These are phyloP conservation scores for Spathaspora gorwiae DNA, from an alignment of 805 yeast genomes.

Conservation along the genomic window DNA sequence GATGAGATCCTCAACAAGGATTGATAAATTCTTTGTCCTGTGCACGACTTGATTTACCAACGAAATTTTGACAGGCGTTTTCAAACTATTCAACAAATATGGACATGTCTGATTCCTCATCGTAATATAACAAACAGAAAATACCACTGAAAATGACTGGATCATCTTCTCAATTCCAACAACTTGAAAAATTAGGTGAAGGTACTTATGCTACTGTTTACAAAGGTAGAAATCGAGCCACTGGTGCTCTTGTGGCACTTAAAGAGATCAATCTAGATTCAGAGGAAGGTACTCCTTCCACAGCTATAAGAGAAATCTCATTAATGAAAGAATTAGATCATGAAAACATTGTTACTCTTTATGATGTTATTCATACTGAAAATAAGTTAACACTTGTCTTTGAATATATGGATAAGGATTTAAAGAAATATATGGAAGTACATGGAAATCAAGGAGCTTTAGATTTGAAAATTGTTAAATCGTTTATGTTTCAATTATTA, in stretches of 20 bases:
- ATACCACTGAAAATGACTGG: slow-evolving; percentile 28
- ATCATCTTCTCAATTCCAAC: slow-evolving; percentile 44
- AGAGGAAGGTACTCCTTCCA: slow-evolving; percentile 98
- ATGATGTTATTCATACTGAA: slow-evolving; percentile 95
- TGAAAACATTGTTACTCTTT: slow-evolving; percentile 85
- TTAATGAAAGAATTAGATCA: slow-evolving; percentile 91
- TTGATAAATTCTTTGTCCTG: too few species aligned
- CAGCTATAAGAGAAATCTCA: slow-evolving; percentile 95
- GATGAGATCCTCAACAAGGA: too few species aligned
- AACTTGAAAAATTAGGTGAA: slow-evolving; percentile 83
- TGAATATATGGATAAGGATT: slow-evolving; percentile 89
- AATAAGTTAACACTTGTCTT: slow-evolving; percentile 91
- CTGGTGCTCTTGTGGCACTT: slow-evolving; percentile 87
- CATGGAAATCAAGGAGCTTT: slow-evolving; percentile 74
- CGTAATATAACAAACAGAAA: background rate
- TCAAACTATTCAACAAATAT: too few species aligned
- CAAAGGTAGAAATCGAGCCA: slow-evolving; percentile 81
- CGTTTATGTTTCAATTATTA: slow-evolving; percentile 90
- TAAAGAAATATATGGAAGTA: slow-evolving; percentile 90
- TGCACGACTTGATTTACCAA: too few species aligned
- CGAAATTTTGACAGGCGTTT: too few species aligned
- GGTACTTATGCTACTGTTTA: slow-evolving; percentile 99
- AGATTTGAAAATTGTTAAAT: slow-evolving; percentile 69
- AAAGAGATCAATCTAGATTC: slow-evolving; percentile 93
- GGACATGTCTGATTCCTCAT: too few species aligned